Conservation (phyloP, 345 rosid genomes). For the Gossypium sturtianum region DNA sequence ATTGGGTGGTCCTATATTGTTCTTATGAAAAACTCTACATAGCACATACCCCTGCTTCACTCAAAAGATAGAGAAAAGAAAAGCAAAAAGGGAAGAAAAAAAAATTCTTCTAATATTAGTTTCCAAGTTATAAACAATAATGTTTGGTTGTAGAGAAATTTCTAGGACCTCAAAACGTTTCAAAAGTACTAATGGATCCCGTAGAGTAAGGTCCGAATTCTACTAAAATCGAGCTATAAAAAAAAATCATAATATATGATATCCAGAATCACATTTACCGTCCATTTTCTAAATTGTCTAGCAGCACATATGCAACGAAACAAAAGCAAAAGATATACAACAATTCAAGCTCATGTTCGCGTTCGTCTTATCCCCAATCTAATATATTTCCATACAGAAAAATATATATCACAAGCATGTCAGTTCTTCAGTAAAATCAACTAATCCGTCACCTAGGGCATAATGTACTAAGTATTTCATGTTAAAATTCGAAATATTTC, state of each 20-base stretch:
- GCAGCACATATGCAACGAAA: not conserved
- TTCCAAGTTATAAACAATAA: not conserved
- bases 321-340: not conserved
- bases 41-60: slow-evolving; percentile 62
- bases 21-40: slow-evolving; percentile 29
- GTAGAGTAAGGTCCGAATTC: not conserved
- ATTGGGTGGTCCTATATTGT: slow-evolving; percentile 81
- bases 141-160: slow-evolving; percentile 1
- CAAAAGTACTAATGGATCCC: not conserved
- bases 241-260: not conserved
- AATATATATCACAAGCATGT: not conserved
- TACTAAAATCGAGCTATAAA: not conserved
- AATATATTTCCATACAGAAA: not conserved
- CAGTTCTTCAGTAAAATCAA: not conserved
- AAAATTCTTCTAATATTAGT: not conserved
- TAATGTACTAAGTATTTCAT: not conserved
- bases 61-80: slow-evolving; percentile 13
- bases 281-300: not conserved
- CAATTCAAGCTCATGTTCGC: not conserved
- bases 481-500: not conserved
- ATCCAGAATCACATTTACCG: not conserved
- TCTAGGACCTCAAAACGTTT: not conserved
- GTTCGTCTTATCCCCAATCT: not conserved
- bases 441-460: not conserved
- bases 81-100: not conserved